Evolutionary conservation across 805 yeast genomes (phyloP).

Genomic region (Diddensiella santjacobensis): DNA sequence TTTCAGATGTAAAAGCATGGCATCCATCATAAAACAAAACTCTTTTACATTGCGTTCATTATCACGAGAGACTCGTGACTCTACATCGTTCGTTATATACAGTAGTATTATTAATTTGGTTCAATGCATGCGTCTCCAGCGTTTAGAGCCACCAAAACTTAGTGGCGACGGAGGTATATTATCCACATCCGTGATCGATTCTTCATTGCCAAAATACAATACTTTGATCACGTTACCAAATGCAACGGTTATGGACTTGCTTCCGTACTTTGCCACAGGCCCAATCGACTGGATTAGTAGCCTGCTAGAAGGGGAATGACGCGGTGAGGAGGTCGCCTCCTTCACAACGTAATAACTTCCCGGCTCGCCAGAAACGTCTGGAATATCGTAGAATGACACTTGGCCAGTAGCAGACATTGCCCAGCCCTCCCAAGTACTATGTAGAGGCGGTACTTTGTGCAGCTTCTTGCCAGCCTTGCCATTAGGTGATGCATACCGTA

Average conservation of each 20-base stretch:
- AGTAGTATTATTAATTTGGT: too few species aligned
- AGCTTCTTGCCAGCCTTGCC: neutral
- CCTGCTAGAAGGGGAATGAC: slow-evolving; percentile 5
- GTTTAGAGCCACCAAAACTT: neutral
- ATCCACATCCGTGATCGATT: slow-evolving; percentile 24
- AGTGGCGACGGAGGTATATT: neutral
- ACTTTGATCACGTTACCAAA: slow-evolving; percentile 73
- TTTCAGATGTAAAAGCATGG: too few species aligned
- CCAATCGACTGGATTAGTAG: slow-evolving; percentile 54
- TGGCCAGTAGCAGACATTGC: slow-evolving; percentile 67
- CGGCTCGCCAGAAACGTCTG: slow-evolving; percentile 32
- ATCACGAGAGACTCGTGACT: too few species aligned
- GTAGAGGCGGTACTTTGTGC: slow-evolving; percentile 31
- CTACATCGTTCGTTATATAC: neutral
- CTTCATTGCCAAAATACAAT: slow-evolving; percentile 71
- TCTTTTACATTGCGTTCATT: too few species aligned
- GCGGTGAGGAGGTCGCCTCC: neutral
- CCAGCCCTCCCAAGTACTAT: slow-evolving; percentile 75
- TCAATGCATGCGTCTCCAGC: neutral
- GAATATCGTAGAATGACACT: slow-evolving; percentile 56
- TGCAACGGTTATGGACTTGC: slow-evolving; percentile 68
- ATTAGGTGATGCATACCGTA: neutral
- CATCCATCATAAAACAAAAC: too few species aligned
- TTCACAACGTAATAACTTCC: slow-evolving; percentile 3
- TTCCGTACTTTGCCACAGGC: slow-evolving; percentile 68